These are phyloP conservation scores for Alloteropsis semialata DNA, from an alignment of 176 grass and related monocot genomes.

Conservation along the genomic window DNA sequence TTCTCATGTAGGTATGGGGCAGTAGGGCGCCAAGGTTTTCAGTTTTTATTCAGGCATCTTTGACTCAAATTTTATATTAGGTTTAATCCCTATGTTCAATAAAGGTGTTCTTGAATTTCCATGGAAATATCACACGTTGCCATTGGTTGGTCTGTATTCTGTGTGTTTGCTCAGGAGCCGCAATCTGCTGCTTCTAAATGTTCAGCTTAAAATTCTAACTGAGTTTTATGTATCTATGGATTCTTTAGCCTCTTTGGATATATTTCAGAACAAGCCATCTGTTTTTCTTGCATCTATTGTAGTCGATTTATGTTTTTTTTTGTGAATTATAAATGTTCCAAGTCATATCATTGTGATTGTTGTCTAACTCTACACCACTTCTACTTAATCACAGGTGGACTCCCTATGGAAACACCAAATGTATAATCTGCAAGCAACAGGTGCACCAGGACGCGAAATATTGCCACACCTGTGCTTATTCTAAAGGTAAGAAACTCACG, in stretches of 20 bases:
- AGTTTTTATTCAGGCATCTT: background rate
- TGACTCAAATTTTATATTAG: background rate
- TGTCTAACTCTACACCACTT: background rate
- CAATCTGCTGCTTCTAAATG: background rate
- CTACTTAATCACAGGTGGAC: conserved; percentile 66
- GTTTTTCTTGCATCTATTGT: background rate
- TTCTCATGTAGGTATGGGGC: background rate
- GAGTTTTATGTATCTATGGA: background rate
- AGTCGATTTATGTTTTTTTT: background rate
- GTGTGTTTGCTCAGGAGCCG: background rate
- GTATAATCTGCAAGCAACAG: conserved; percentile 93
- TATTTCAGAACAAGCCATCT: background rate
- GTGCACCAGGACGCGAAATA: conserved; percentile 97
- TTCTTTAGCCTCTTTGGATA: background rate
- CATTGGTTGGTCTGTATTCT: background rate
- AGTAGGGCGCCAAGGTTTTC: background rate
- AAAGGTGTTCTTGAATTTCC: background rate
- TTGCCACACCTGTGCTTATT: conserved; percentile 97
- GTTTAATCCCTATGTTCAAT: background rate
- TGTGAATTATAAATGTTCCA: background rate
- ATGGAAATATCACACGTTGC: background rate
- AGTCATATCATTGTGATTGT: background rate
- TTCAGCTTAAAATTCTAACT: background rate
- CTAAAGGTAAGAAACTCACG: conserved; percentile 63
- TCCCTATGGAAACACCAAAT: conserved; percentile 91